Base-by-base conservation (phyloP, 176 grass and related monocot genomes). In the Otatea glauca region DNA sequence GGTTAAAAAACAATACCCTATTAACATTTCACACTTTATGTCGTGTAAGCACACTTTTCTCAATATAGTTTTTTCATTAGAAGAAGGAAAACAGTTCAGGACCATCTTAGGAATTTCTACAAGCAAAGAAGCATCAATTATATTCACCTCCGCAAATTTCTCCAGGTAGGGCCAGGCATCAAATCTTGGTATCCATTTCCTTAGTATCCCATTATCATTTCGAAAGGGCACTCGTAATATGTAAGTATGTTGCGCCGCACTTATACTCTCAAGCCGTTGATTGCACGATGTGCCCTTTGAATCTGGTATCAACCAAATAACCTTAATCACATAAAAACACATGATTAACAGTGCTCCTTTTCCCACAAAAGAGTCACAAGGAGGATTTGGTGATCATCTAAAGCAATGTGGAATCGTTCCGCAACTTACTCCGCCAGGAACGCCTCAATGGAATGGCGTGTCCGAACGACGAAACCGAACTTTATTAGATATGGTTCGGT, bases 151-250 rank as follows among this genome's bases (percentile, higher is more conserved):
- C 27, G 93, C 39, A 85, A 95, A 98, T 68, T 63, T 88, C 59
- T 98, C 93, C 83, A 93, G 68, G 78, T 95, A 98, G 65, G 96
- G 96, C 93, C 96, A 95, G 10, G 95, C 91, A 88, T 98, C 96
- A 83, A 98, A 98, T 84, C 91, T 91, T 61, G 96, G 95, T 83
- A 98, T 92, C 96, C 96, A 95, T 90, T 98, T 95, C 77, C 58
- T 87, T 8, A 93, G 67, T 88, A 98, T 69, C 47, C 96, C 96
- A 47, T 95, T 89, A 82, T 95, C 80, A 77, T 78, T 98, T 87
- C 58, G 89, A 68, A 98, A 95, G 51, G 96, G 93, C 38, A 98
- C 93, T 21, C 93, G 82, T 72, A 98, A 80, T 73, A 98, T 95
- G 69, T 74, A 92, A 56, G 91, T 90, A 82, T 98, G 75, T 7